Conservation (phyloP, 208 protist genomes). For the Crithidia bombi region DNA sequence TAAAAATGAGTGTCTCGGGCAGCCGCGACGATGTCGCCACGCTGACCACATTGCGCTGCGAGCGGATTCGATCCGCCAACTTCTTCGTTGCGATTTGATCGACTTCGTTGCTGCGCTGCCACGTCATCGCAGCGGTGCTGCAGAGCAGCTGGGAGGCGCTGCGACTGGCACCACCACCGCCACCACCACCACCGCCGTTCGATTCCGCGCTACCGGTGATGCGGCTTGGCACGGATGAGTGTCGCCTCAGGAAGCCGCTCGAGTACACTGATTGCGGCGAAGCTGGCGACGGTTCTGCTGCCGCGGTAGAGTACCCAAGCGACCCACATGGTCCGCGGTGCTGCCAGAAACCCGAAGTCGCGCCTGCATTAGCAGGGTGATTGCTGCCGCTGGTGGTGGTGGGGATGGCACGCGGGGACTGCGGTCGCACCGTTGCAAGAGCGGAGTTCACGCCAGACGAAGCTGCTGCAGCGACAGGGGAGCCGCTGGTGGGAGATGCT, state of each 20-base stretch:
- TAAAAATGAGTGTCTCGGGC: constrained; percentile 56
- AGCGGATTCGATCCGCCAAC: constrained; percentile 49
- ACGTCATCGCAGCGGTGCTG: constrained; percentile 27
- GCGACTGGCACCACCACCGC: not conserved
- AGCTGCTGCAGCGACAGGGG: too few species aligned
- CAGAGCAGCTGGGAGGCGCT: constrained; percentile 18
- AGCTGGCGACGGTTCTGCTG: not conserved
- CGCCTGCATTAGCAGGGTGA: not conserved
- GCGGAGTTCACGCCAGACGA: too few species aligned
- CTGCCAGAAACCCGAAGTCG: not conserved
- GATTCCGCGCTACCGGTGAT: constrained; percentile 1
- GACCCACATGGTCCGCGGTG: not conserved
- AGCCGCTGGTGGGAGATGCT: constrained; percentile 12
- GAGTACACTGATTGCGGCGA: not conserved
- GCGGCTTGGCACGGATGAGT: constrained; percentile 5
- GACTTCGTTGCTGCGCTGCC: constrained; percentile 43
- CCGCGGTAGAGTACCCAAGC: not conserved
- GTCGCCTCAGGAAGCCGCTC: not conserved
- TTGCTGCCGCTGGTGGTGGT: constrained; percentile 2
- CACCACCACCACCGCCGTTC: not conserved
- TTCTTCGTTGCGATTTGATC: constrained; percentile 44
- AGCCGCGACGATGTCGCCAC: constrained; percentile 48
- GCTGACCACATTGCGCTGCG: constrained; percentile 40
- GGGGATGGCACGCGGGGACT: too few species aligned
- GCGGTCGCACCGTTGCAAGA: too few species aligned